Base-by-base conservation (phyloP, 768 basidiomycete genomes). In the Rhizopogon vesiculosus region DNA sequence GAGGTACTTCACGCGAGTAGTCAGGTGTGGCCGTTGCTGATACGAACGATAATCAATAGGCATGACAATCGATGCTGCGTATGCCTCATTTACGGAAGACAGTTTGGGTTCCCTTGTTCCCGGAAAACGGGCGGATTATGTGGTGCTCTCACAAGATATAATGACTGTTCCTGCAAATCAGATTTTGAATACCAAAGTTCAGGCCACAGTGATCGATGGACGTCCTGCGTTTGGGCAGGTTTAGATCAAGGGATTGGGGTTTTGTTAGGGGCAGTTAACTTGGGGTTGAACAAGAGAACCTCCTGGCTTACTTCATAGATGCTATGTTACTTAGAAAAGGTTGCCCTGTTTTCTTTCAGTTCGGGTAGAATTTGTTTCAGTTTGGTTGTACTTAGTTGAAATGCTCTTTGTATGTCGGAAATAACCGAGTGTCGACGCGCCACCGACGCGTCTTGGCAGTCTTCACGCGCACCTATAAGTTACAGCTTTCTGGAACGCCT, bases 1-100 rank as follows among this genome's bases (percentile, higher is more conserved):
- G 80, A 78, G 89, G 87, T 83, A 59, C n/a, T 63, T 57, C 18
- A 16, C 35, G 29, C 19, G 42, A 50, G 42, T 39, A 45, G 45
- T 49, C 19, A 25, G 35, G 29, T 1, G 31, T 1, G n/a, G 12
- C 13, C 15, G 29, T 40, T 28, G 53, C 41, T 22, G 31, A 15
- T 38, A 10, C 7, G 4, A n/a, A 51, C 62, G 29, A 57, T 15
- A 13, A 19, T 7, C 28, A 18, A 54, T 59, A 89, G 87, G 92
- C 18, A 90, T 95, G 85, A 95, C 93, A 2, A 80, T 91, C 39
- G 87, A 91, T 63, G 82, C 91, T 7, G 93, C 93, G 0, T 93
- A 89, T 66, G 93, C 94, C 15, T 87, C 89, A 0, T 94, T 95
- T 72, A 83, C 83, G 0, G 90, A 93, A 61, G 64, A 78, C 42